Conservation (phyloP, 1,284 basidiomycete species). For the Malassezia globosa region DNA sequence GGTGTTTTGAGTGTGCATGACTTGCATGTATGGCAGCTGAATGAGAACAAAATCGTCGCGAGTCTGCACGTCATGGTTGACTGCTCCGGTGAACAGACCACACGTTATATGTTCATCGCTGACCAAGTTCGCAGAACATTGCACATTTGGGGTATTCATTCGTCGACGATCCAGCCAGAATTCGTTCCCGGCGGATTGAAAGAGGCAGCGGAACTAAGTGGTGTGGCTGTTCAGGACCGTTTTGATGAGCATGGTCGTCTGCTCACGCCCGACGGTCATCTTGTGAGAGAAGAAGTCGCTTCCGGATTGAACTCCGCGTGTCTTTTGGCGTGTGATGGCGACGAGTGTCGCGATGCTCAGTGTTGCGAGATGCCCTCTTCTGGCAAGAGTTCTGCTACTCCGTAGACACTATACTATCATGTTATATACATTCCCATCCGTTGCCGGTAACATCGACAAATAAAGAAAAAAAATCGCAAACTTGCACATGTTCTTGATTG, state of each 20-base stretch:
- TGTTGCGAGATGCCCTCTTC: constrained; percentile 22
- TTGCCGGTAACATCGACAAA: too few relatives aligned
- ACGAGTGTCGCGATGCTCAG: constrained; percentile 32
- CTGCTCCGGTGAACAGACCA: constrained; percentile 51
- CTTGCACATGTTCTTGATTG: neutral
- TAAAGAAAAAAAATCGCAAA: too few relatives aligned
- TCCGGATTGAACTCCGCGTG: constrained; percentile 34
- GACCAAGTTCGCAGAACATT: constrained; percentile 68
- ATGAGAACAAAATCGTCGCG: constrained; percentile 78
- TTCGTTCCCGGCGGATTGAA: constrained; percentile 38
- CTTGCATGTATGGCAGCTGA: constrained; percentile 90
- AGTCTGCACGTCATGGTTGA: constrained; percentile 87
- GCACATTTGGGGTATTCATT: constrained; percentile 86
- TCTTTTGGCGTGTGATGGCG: constrained; percentile 33
- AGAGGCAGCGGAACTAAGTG: constrained; percentile 34
- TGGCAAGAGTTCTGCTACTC: neutral
- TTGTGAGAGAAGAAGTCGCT: constrained; percentile 34
- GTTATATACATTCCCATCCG: too few relatives aligned
- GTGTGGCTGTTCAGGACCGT: constrained; percentile 22
- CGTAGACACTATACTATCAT: too few relatives aligned
- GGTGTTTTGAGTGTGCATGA: constrained; percentile 80
- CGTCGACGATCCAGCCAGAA: constrained; percentile 49
- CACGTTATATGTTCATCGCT: constrained; percentile 73
- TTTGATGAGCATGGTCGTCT: constrained; percentile 23
- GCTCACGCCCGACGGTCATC: constrained; percentile 29